Evolutionary conservation across 805 yeast species (phyloP).

Genomic region (Metschnikowia anglica): DNA sequence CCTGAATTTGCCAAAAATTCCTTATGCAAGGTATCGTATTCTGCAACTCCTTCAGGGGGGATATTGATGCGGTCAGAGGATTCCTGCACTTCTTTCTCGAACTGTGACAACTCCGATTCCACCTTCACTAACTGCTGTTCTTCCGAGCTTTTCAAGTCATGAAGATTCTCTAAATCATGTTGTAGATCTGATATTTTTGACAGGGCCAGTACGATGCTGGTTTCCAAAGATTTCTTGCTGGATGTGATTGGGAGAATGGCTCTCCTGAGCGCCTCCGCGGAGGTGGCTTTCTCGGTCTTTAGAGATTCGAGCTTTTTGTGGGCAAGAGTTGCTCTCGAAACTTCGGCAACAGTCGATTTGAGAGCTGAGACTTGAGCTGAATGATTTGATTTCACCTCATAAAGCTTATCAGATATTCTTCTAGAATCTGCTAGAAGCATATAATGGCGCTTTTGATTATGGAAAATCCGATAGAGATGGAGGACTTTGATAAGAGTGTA

Average conservation of each 20-base stretch:
- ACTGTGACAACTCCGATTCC: slow-evolving; percentile 30
- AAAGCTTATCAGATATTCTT: slow-evolving; percentile 11
- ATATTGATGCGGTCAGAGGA: slow-evolving; percentile 28
- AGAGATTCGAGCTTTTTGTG: slow-evolving; percentile 41
- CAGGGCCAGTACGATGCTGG: slow-evolving; percentile 47
- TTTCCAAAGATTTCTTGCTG: slow-evolving; percentile 47
- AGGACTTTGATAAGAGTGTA: slow-evolving; percentile 46
- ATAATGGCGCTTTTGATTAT: slow-evolving; percentile 47
- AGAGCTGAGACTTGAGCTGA: slow-evolving; percentile 28
- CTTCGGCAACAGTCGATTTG: slow-evolving; percentile 35
- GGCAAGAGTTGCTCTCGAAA: slow-evolving; percentile 46
- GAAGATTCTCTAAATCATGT: slow-evolving; percentile 55
- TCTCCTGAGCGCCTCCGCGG: slow-evolving; percentile 46
- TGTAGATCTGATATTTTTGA: slow-evolving; percentile 50
- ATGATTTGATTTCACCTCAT: slow-evolving; percentile 24
- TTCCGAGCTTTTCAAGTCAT: slow-evolving; percentile 31
- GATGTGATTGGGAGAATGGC: slow-evolving; percentile 63
- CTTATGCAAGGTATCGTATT: slow-evolving; percentile 59
- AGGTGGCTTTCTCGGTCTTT: slow-evolving; percentile 34
- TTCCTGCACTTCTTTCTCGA: slow-evolving; percentile 26
- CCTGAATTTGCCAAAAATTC: slow-evolving; percentile 56
- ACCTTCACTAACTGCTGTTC: slow-evolving; percentile 50
- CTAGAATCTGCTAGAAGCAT: slow-evolving; percentile 35
- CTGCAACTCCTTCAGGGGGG: slow-evolving; percentile 50
- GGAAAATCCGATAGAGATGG: slow-evolving; percentile 65